phyloP scores from a whole-genome alignment of 495 filamentous ascomycete species.

The Hyaloscypha finlandica region DNA sequence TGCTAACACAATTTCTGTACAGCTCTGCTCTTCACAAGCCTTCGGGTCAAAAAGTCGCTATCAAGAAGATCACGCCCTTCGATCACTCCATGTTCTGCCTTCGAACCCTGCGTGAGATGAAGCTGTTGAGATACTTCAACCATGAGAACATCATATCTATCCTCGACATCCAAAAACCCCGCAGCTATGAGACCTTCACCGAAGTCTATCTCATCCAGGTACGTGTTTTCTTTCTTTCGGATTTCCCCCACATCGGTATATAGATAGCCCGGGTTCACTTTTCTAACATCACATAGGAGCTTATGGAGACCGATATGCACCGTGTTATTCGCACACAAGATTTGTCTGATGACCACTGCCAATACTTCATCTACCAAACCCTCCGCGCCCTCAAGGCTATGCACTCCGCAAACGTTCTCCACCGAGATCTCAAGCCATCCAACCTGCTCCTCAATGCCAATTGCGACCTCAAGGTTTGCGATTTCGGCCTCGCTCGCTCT shows the following conservation, averaged over 20 bases:
- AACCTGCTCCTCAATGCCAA: slow-evolving; percentile 98
- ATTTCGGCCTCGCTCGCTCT: slow-evolving; percentile 93
- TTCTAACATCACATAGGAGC: slow-evolving; percentile 60
- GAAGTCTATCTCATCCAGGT: slow-evolving; percentile 99
- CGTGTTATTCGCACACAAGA: slow-evolving; percentile 98
- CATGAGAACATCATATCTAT: slow-evolving; percentile 99
- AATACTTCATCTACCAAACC: slow-evolving; percentile 99
- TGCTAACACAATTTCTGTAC: slow-evolving; percentile 8
- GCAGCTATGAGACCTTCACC: slow-evolving; percentile 93
- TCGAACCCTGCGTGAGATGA: slow-evolving; percentile 98
- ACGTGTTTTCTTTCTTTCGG: slow-evolving; percentile 37
- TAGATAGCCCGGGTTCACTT: not conserved
- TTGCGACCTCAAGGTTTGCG: slow-evolving; percentile 98
- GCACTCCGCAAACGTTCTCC: slow-evolving; percentile 98
- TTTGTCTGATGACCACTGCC: slow-evolving; percentile 97
- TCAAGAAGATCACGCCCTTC: slow-evolving; percentile 99
- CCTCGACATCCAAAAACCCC: slow-evolving; percentile 96
- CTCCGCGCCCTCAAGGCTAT: slow-evolving; percentile 97
- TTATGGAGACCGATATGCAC: slow-evolving; percentile 99
- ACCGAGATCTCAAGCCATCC: slow-evolving; percentile 96
- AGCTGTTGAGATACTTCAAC: slow-evolving; percentile 98
- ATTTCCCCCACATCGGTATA: not conserved
- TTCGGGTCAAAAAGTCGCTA: slow-evolving; percentile 97
- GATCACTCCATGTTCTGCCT: slow-evolving; percentile 99
- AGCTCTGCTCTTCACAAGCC: slow-evolving; percentile 99